phyloP scores from a whole-genome alignment of 805 yeast genomes.

The Lipomyces starkeyi region DNA sequence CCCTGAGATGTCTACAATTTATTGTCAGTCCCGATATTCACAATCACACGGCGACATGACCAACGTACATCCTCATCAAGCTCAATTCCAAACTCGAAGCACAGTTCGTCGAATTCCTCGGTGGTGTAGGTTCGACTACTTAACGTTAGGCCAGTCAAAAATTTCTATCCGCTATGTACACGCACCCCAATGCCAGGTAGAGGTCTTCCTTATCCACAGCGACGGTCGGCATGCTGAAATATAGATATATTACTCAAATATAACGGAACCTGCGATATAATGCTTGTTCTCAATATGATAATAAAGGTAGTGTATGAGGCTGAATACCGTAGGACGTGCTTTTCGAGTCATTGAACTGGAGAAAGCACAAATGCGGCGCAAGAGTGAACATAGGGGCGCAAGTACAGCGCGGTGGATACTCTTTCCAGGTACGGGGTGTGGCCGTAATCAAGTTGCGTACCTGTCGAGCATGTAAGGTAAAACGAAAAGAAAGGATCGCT shows the following conservation, averaged over 20 bases:
- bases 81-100: slow-evolving; percentile 97
- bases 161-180: background rate
- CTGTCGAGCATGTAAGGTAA: background rate
- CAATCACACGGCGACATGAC: background rate
- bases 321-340: too few species aligned
- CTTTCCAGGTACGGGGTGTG: background rate
- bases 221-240: slow-evolving; percentile 84
- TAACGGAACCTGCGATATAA: background rate
- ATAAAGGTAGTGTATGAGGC: too few species aligned
- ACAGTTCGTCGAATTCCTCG: slow-evolving; percentile 93
- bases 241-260: background rate
- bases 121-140: slow-evolving; percentile 65
- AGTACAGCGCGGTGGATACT: background rate
- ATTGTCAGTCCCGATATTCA: background rate
- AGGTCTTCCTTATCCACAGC: slow-evolving; percentile 94
- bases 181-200: slow-evolving; percentile 71
- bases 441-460: background rate
- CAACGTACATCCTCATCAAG: slow-evolving; percentile 79
- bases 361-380: background rate
- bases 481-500: background rate
- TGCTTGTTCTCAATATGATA: too few species aligned
- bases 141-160: background rate
- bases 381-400: background rate
- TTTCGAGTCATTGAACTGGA: background rate
- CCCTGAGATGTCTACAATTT: slow-evolving; percentile 35